phyloP scores from a whole-genome alignment of 140 eudicot species.

The Cichorium intybus region DNA sequence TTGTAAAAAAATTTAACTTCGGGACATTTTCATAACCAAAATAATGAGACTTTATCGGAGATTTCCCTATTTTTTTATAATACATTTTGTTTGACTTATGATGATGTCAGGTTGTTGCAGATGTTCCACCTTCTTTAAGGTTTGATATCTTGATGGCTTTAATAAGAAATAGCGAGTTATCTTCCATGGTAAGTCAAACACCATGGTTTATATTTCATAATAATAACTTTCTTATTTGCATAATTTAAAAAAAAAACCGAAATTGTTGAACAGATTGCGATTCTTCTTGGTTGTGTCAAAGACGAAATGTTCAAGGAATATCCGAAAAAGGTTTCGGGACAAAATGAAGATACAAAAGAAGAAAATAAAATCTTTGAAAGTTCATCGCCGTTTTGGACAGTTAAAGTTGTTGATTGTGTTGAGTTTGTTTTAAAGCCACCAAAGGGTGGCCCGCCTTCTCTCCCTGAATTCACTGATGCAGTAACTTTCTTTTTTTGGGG shows the following conservation, averaged over 20 bases:
- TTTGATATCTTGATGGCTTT: constrained; percentile 66
- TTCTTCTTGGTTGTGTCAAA: constrained; percentile 71
- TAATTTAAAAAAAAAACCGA: constrained; percentile 1
- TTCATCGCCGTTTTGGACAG: constrained; percentile 56
- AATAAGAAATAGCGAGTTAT: constrained; percentile 59
- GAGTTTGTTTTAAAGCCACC: constrained; percentile 86
- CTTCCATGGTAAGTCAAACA: constrained; percentile 71
- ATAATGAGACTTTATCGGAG: no score
- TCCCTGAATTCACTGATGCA: constrained; percentile 84
- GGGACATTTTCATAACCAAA: no score
- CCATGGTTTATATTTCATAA: constrained; percentile 17
- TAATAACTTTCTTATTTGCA: background rate
- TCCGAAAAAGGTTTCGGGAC: constrained; percentile 30
- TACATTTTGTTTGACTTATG: constrained; percentile 4
- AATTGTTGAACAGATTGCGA: constrained; percentile 55
- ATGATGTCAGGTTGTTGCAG: constrained; percentile 67
- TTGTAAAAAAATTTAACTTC: no score
- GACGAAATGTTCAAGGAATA: constrained; percentile 57
- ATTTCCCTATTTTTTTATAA: background rate
- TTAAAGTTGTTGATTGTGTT: constrained; percentile 61
- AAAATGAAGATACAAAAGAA: constrained; percentile 25
- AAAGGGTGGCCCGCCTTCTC: constrained; percentile 83
- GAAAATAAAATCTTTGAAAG: constrained; percentile 22
- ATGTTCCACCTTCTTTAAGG: constrained; percentile 59
- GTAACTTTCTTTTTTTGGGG: no score